A percentile compares a stretch with the other conserved stretches of the same genome.
Conservation (phyloP, 106 monocot genomes). For the Alisma plantagoaquatica region DNA sequence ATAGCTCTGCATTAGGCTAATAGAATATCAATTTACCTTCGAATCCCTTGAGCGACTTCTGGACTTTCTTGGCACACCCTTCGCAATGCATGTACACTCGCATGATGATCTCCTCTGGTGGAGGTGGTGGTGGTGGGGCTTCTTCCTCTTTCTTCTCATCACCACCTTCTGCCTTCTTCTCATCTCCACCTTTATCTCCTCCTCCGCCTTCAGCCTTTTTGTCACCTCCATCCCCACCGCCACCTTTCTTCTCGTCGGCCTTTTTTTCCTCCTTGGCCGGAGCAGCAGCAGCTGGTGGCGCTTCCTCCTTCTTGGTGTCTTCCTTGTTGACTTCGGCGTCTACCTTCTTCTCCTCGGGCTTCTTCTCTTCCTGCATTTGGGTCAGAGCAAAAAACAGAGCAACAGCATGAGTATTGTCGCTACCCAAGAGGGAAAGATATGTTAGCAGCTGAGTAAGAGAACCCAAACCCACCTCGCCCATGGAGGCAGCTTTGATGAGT, state of each 20-base stretch:
- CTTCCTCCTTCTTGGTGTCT: constrained; percentile 1
- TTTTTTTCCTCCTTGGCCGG: neutral
- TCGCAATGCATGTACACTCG: constrained; percentile 18
- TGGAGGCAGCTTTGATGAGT: too few species aligned
- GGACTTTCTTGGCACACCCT: constrained; percentile 7
- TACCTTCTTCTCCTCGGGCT: constrained; percentile 2
- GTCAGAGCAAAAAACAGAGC: too few species aligned
- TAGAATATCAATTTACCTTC: too few species aligned
- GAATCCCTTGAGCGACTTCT: constrained; percentile 1
- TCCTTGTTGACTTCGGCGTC: neutral
- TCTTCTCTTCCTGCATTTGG: constrained; percentile 12
- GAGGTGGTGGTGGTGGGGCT: neutral
- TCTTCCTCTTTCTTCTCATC: neutral
- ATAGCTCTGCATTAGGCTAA: too few species aligned
- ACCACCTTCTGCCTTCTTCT: too few species aligned
- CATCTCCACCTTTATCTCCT: neutral
- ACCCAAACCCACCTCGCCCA: too few species aligned
- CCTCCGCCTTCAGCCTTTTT: too few species aligned
- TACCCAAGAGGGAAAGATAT: too few species aligned
- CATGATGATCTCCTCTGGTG: constrained; percentile 12
- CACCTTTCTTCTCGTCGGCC: neutral
- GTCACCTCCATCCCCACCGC: neutral
- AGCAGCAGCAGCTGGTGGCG: neutral
- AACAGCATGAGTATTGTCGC: too few species aligned
- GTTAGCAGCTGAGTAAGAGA: too few species aligned